phyloP scores from a whole-genome alignment of 148 eudicot genomes.

The Limonium bicolor region DNA sequence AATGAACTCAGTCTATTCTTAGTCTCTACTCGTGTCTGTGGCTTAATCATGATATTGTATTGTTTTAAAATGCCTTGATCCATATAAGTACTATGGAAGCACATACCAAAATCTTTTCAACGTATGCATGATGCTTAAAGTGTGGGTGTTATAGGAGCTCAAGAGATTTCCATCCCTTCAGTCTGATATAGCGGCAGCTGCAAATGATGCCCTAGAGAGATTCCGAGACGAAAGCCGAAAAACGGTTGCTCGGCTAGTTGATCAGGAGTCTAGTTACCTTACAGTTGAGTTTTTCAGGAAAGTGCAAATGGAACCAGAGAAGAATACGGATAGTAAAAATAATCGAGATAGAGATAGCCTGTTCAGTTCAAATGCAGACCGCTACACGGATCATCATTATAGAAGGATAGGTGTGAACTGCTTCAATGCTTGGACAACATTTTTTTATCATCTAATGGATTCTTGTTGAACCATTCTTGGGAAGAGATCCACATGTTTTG shows the following conservation, averaged over 20 bases:
- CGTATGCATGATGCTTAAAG: no score
- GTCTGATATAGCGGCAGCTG: slow-evolving; percentile 77
- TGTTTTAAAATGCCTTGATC: no score
- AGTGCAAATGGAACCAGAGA: slow-evolving; percentile 77
- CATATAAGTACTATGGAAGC: no score
- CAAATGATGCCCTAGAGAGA: slow-evolving; percentile 72
- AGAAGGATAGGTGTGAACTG: slow-evolving; percentile 86
- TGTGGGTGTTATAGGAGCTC: slow-evolving; percentile 44
- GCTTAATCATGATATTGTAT: no score
- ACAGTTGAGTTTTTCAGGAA: slow-evolving; percentile 94
- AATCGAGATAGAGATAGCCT: slow-evolving; percentile 16
- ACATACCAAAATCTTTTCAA: no score
- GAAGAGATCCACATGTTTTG: no score
- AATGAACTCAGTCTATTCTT: no score
- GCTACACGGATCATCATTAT: slow-evolving; percentile 62
- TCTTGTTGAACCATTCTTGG: no score
- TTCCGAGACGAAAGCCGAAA: slow-evolving; percentile 94
- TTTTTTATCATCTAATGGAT: no score
- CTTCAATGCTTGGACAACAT: no score
- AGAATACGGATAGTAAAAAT: slow-evolving; percentile 8
- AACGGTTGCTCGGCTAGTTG: slow-evolving; percentile 79
- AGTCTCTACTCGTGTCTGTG: no score
- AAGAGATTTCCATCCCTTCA: slow-evolving; percentile 95
- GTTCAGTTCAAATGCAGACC: slow-evolving; percentile 41
- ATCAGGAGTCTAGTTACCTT: slow-evolving; percentile 91